Evolutionary conservation across 1,139 yeast genomes (phyloP).

Genomic region (Candida sp.): DNA sequence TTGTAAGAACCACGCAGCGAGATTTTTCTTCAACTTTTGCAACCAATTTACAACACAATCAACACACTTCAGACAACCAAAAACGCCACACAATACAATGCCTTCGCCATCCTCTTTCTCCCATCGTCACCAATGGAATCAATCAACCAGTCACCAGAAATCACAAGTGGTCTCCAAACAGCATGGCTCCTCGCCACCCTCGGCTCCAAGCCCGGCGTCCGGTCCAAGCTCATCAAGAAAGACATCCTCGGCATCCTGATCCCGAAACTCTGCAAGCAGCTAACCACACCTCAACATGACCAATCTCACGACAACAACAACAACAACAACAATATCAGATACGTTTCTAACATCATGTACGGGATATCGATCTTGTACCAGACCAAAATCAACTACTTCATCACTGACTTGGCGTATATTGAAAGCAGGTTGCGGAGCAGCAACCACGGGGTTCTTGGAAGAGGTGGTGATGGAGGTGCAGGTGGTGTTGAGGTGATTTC

Average conservation of each 20-base stretch:
- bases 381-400: conserved; percentile 51
- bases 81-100: too few relatives aligned
- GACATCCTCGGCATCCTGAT: conserved; percentile 48
- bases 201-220: conserved; percentile 34
- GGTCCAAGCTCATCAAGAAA: conserved; percentile 29
- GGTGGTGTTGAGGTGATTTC: neutral
- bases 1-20: neutral
- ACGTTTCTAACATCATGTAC: conserved; percentile 54
- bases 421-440: conserved; percentile 25
- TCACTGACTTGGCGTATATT: conserved; percentile 32
- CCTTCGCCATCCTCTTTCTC: neutral
- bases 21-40: neutral
- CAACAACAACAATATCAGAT: conserved; percentile 35
- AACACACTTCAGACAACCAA: neutral
- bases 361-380: conserved; percentile 62
- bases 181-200: conserved; percentile 44
- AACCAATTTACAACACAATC: conserved; percentile 6
- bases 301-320: neutral
- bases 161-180: conserved; percentile 19
- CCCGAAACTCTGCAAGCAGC: conserved; percentile 46
- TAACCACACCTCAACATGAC: conserved; percentile 23
- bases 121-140: conserved; percentile 7
- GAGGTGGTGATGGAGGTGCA: neutral
- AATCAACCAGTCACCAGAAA: conserved; percentile 7
- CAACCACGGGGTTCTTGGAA: neutral